Evolutionary conservation across 1,284 basidiomycete genomes (phyloP).

Genomic region (Lignosus rhinocerotis): DNA sequence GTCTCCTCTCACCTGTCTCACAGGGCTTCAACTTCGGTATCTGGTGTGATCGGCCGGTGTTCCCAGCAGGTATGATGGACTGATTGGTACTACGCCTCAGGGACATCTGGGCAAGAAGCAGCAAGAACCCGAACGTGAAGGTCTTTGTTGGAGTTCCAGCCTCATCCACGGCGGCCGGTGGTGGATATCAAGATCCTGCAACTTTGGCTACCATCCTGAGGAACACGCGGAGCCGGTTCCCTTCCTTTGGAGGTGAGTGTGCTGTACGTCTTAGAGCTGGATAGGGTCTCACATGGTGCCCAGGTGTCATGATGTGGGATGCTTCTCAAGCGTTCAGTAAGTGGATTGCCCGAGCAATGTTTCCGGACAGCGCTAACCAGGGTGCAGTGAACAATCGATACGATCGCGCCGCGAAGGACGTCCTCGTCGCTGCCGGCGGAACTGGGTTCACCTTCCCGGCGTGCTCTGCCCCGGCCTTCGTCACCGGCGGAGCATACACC

Average conservation of each 20-base stretch:
- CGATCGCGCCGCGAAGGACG: conserved; percentile 62
- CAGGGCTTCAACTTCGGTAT: conserved; percentile 57
- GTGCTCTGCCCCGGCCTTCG: conserved; percentile 57
- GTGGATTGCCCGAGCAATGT: conserved; percentile 17
- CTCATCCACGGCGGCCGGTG: conserved; percentile 55
- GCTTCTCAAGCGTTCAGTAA: conserved; percentile 66
- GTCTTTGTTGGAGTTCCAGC: conserved; percentile 63
- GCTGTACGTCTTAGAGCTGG: neutral
- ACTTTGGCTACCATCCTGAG: conserved; percentile 52
- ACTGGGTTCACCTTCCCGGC: conserved; percentile 66
- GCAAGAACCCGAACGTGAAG: conserved; percentile 60
- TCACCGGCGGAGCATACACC: conserved; percentile 50
- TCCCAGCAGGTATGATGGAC: neutral
- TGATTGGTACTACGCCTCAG: conserved; percentile 32
- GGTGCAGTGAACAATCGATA: conserved; percentile 57
- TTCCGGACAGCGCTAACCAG: neutral
- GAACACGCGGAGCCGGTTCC: conserved; percentile 61
- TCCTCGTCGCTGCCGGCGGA: conserved; percentile 58
- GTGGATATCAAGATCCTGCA: conserved; percentile 50
- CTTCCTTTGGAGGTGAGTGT: conserved; percentile 56
- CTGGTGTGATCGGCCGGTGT: conserved; percentile 36
- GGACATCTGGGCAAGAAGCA: conserved; percentile 62
- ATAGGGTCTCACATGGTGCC: conserved; percentile 2
- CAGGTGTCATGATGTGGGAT: conserved; percentile 71
- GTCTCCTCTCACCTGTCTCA: neutral